Evolutionary conservation across 805 yeast species (phyloP), one percentile per base, ranked within the genome.

Genomic region (Zygoascus ofunaensis): DNA sequence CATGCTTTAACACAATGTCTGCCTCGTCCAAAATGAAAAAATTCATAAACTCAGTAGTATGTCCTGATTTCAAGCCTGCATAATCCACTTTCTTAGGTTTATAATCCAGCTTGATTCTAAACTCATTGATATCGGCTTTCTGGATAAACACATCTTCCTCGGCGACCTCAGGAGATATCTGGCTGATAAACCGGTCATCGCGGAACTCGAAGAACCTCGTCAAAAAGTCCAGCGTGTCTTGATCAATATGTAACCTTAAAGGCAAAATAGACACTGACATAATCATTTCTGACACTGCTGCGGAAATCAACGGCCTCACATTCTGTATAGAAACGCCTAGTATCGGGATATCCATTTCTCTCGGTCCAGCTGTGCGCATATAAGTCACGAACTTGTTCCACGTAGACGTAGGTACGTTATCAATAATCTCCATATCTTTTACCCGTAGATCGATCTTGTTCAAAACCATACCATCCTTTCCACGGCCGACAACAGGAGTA

Each of bases 51-150:
- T 90, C 97, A 2, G 82, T 79, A 0, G 87, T 76, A 49, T 82
- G 87, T 0, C 97, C 97, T 0, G 95, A 82, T 46, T 85, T 70
- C 24, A 89, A 72, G 0, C 95, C 96, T 2, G 79, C 76, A 57
- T 83, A 85, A 60, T 90, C 94, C 23, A 90, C 72, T 52, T 79
- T 83, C 59, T 87, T 87, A 0, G 98, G 97, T 58, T 87, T 87
- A 60, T 92, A 92, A 61, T 92, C 97, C 34, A 92, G 66, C 49
- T 79, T 79, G 18, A 92, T 59, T 39, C 74, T 73, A 3, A 87
- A 71, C 4, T 57, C 60, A 3, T 50, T 43, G 24, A 65, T 48
- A 36, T 74, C 74, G 30, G 87, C 72, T 55, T 78, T 78, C 53
- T 84, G 87, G 38, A 87, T 70, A 55, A 76, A 89, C 10, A 56